Percentiles rank a stretch among this genome's conserved stretches.
Evolutionary conservation across 139 green algal species (phyloP).

Genomic region (Coccomyxa sp.): DNA sequence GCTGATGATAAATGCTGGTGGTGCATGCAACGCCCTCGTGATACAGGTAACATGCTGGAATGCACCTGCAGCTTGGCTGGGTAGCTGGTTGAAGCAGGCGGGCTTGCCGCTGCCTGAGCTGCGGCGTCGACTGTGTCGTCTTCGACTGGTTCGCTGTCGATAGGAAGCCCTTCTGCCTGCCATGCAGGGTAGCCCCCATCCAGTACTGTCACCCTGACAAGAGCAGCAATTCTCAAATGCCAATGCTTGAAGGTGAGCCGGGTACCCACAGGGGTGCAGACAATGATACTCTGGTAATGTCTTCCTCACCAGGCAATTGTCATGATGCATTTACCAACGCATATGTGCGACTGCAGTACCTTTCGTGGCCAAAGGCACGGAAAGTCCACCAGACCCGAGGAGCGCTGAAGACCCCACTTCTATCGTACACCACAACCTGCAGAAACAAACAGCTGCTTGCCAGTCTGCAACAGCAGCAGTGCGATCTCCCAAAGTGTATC

Average conservation of each 20-base stretch:
- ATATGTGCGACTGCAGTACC: slow-evolving; percentile 11
- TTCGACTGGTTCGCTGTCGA: slow-evolving; percentile 30
- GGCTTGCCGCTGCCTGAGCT: slow-evolving; percentile 17
- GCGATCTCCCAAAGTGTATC: too few species aligned
- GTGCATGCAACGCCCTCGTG: not conserved
- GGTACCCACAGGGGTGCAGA: too few species aligned
- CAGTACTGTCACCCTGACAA: slow-evolving; percentile 75
- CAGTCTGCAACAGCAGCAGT: not conserved
- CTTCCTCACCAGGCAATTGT: too few species aligned
- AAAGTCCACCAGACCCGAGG: slow-evolving; percentile 92
- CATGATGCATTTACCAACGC: too few species aligned
- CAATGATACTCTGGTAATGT: too few species aligned
- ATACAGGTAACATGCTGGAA: not conserved
- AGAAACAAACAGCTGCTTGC: not conserved
- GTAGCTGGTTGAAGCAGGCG: slow-evolving; percentile 6
- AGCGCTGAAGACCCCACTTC: slow-evolving; percentile 79
- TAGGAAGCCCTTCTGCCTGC: slow-evolving; percentile 35
- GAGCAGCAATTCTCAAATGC: not conserved
- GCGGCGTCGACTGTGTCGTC: slow-evolving; percentile 30
- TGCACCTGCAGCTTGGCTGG: slow-evolving; percentile 1
- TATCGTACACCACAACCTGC: slow-evolving; percentile 87
- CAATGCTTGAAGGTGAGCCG: too few species aligned
- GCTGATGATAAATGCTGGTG: not conserved
- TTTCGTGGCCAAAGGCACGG: slow-evolving; percentile 72
- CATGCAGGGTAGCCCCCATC: slow-evolving; percentile 86